These are phyloP conservation scores for Fistulinella prunicolor DNA, from an alignment of 768 basidiomycete genomes.

Conservation along the genomic window DNA sequence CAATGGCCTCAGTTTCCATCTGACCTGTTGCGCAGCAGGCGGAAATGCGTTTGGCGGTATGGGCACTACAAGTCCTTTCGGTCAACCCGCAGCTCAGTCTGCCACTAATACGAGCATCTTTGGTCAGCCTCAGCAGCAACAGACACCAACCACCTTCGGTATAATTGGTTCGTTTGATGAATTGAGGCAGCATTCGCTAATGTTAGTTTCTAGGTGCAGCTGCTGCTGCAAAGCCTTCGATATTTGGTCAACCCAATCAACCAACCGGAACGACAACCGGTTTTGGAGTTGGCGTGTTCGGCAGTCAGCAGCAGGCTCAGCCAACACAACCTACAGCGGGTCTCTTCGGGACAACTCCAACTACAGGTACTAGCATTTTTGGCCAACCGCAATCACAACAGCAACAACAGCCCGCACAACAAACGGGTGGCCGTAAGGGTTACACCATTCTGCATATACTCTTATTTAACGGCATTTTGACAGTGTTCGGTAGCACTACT, in stretches of 20 bases:
- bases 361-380: constrained; percentile 30
- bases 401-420: constrained; percentile 41
- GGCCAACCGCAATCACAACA: constrained; percentile 29
- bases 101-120: constrained; percentile 28
- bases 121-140: constrained; percentile 38
- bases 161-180: constrained; percentile 30
- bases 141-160: constrained; percentile 39
- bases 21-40: constrained; percentile 12
- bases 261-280: constrained; percentile 34
- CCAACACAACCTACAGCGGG: constrained; percentile 23
- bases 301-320: constrained; percentile 26
- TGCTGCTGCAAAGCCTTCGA: constrained; percentile 40
- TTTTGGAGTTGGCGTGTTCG: constrained; percentile 34
- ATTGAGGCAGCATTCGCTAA: not conserved
- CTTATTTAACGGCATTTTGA: constrained; percentile 9
- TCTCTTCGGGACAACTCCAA: constrained; percentile 31
- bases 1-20: not conserved
- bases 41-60: constrained; percentile 24
- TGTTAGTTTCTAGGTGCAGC: constrained; percentile 25
- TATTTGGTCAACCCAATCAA: constrained; percentile 50
- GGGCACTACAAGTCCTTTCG: constrained; percentile 21
- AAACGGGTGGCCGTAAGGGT: constrained; percentile 35
- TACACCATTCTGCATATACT: not conserved
- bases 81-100: constrained; percentile 27
- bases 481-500: constrained; percentile 39